A percentile compares a stretch with the other conserved stretches of the same genome.
phyloP scores from a whole-genome alignment of 352 stramenopile genomes.

The Elongisporangium prolatum region DNA sequence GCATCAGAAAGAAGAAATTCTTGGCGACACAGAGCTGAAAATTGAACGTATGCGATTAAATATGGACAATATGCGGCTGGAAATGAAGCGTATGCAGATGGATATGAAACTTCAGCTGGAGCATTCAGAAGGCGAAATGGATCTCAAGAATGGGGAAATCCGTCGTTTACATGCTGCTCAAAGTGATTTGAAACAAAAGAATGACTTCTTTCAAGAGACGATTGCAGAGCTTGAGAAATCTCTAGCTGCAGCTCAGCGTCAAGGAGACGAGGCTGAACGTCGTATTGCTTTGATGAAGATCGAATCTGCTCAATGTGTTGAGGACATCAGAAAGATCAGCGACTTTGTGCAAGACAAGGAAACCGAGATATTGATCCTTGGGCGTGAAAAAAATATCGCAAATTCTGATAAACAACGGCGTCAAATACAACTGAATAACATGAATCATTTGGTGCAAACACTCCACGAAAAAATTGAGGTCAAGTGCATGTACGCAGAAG shows the following conservation, averaged over 20 bases:
- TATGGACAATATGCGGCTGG: constrained; percentile 46
- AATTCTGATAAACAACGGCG: constrained; percentile 32
- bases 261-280: constrained; percentile 46
- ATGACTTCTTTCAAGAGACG: constrained; percentile 42
- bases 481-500: constrained; percentile 37
- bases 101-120: constrained; percentile 71
- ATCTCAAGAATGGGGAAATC: constrained; percentile 71
- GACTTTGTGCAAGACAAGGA: constrained; percentile 38
- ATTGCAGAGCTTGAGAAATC: constrained; percentile 42
- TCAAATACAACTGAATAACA: constrained; percentile 51
- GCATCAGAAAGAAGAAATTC: constrained; percentile 47
- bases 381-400: constrained; percentile 26
- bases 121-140: constrained; percentile 57
- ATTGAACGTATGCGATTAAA: constrained; percentile 57
- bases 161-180: constrained; percentile 39
- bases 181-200: constrained; percentile 56
- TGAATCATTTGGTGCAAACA: constrained; percentile 16
- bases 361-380: constrained; percentile 21
- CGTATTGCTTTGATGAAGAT: constrained; percentile 48
- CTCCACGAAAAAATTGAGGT: constrained; percentile 34
- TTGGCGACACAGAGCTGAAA: constrained; percentile 62
- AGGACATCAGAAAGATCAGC: constrained; percentile 23
- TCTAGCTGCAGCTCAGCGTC: constrained; percentile 21
- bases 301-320: constrained; percentile 31
- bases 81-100: constrained; percentile 73